Base-by-base conservation (phyloP, 2,329 filamentous ascomycete genomes). In the Lasiodiplodia theobromae region DNA sequence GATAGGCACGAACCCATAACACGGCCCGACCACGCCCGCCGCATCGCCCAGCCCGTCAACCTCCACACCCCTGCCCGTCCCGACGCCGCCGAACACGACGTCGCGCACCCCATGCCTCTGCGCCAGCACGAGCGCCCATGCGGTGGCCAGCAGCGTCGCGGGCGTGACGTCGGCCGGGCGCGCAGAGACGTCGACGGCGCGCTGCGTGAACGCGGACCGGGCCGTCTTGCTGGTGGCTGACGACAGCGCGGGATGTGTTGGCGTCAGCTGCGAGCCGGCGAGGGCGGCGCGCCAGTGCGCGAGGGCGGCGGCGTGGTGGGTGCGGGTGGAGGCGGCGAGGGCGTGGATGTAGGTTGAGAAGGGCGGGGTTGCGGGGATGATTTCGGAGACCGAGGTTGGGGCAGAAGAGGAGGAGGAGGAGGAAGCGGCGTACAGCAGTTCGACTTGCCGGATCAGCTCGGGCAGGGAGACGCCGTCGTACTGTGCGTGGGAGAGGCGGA, bases 401-500 rank as follows among this genome's bases (percentile, higher is more conserved):
- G 0, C 83, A 82, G 80, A 52, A n/a, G 76, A 70, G 70, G 72
- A 69, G 0, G 74, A 65, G 4, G 80, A 67, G 0, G 71, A 47
- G 7, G 70, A 69, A 8, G 80, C 82, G 52, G 81, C 74, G 62
- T 86, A 89, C 6, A 89, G 80, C 0, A 83, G 82, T 3, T 86
- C 86, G 51, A 91, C 84, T 73, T 90, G 87, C 21, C 82, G 83
- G 68, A 91, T 84, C 23, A 91, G 83, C n/a, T 84, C 80, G 0
- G 88, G 86, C 10, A 91, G 82, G 71, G 87, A 91, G 25, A 91
- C 88, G 71, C 89, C 89, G 71, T 92, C 89, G 74, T 91, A 91
- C 72, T 91, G 89, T 0, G 89, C 87, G 75, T 92, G 89, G 0
- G 89, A 91, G 67, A 92, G 85, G 68, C 89, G 86, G 75, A 90